phyloP scores from a whole-genome alignment of 768 basidiomycete species.

The Porphyrellus cyaneotinctus region DNA sequence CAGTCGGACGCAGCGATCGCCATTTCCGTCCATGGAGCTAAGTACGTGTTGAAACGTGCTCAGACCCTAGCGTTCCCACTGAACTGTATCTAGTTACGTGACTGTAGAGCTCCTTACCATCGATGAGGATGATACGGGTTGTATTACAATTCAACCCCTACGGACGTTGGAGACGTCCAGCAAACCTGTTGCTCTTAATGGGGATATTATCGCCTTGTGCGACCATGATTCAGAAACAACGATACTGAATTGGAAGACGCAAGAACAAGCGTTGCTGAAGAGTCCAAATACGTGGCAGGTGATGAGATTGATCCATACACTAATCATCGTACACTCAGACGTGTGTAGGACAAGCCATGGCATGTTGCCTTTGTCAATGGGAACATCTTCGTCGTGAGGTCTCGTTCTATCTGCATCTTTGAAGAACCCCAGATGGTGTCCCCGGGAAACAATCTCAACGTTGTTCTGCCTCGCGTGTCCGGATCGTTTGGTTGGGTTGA shows the following conservation, averaged over 20 bases:
- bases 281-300: constrained; percentile 34
- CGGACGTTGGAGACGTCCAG: constrained; percentile 38
- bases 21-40: constrained; percentile 42
- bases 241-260: constrained; percentile 53
- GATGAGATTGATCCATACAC: constrained; percentile 8
- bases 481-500: constrained; percentile 69
- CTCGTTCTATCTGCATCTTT: constrained; percentile 56
- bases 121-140: not conserved
- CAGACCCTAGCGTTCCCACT: constrained; percentile 3
- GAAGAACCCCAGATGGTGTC: constrained; percentile 39
- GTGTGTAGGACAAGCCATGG: constrained; percentile 44
- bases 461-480: constrained; percentile 32
- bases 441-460: constrained; percentile 12
- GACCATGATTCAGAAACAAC: constrained; percentile 49
- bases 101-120: constrained; percentile 31
- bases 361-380: constrained; percentile 47
- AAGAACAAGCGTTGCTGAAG: constrained; percentile 44
- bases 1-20: constrained; percentile 47
- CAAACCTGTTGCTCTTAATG: constrained; percentile 46
- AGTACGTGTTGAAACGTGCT: constrained; percentile 36
- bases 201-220: constrained; percentile 51
- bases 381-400: constrained; percentile 54
- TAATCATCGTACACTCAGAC: constrained; percentile 8
- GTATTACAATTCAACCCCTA: constrained; percentile 29
- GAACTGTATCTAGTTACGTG: constrained; percentile 15